Base-by-base conservation (phyloP, 2,329 filamentous ascomycete species). In the Xylariaceae sp. region DNA sequence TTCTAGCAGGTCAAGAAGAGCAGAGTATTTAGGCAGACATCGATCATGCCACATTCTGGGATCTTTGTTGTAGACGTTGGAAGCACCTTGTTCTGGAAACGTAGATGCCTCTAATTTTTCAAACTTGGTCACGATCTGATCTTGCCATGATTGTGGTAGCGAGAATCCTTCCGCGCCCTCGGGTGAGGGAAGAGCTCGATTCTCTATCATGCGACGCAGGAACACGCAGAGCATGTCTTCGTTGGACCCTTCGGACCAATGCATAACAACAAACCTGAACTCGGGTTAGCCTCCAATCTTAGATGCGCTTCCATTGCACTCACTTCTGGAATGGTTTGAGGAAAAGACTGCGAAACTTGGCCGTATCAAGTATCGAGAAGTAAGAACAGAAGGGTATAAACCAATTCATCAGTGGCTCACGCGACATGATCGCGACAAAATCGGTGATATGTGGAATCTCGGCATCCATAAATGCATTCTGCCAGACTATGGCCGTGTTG, bases 311-410 rank as follows among this genome's bases (percentile, higher is more conserved):
- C 15, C 2, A 23, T 7, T 12, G n/a, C 18, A 23, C 63, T 56
- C 61, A 85, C 74, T 76, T 86, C 56, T 93, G 85, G 46, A 96
- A 88, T 37, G 84, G 79, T 23, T 77, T 80, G 6, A 89, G 67
- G 19, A 94, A 71, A n/a, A 95, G 65, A 43, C 77, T 80, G 34
- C 78, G 74, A 52, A 96, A 98, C 24, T 84, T 74, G 33, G 80
- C 74, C 2, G 71, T 55, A 29, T 88, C 80, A 22, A 93, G 66
- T 34, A 86, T 74, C 0, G 85, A 80, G 46, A 92, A 80, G 33
- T 85, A 80, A 11, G 81, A 80, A 58, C 87, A 95, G 57, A 96
- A 94, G 0, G 79, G 72, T 27, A 96, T 71, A 55, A 94, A 96
- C 65, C 80, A 81, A 32, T 61, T 61, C 50, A 80, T 75, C 49